A percentile compares a stretch with the other conserved stretches of the same genome.
Conservation (phyloP, 768 basidiomycete genomes). For the Brasilioporus rufonigricans region DNA sequence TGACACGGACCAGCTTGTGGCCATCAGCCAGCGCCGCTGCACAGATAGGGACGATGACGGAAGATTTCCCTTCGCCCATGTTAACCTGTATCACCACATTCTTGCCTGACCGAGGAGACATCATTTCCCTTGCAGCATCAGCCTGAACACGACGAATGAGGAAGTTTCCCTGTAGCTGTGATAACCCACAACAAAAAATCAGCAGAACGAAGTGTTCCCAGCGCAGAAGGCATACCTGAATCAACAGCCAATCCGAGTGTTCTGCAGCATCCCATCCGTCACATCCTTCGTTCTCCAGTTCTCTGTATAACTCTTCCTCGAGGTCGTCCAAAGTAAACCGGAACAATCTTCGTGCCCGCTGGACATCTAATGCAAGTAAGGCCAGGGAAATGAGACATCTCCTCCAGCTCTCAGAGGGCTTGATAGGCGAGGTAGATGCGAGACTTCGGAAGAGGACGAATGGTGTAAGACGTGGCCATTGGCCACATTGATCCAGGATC, state of each 20-base stretch:
- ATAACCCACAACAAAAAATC: background rate
- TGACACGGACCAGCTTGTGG: background rate
- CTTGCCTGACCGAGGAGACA: background rate
- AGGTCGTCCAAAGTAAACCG: background rate
- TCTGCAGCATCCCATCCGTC: background rate
- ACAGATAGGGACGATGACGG: background rate
- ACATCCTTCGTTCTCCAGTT: background rate
- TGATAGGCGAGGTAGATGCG: background rate
- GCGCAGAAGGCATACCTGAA: background rate
- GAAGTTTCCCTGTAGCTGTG: background rate
- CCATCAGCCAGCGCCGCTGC: background rate
- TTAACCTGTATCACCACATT: background rate
- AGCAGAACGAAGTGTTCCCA: background rate
- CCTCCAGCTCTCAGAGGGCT: background rate
- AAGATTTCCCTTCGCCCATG: background rate
- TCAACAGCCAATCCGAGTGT: background rate
- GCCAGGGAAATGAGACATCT: background rate
- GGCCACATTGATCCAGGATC: background rate
- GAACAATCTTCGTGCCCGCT: background rate
- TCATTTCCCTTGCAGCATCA: background rate
- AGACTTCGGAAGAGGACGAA: background rate
- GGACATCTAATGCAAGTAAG: background rate
- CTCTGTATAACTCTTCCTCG: background rate
- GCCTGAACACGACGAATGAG: background rate
- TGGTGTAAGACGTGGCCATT: background rate